Evolutionary conservation across 106 monocot species (phyloP).

Genomic region (Hemerocallis citrina): DNA sequence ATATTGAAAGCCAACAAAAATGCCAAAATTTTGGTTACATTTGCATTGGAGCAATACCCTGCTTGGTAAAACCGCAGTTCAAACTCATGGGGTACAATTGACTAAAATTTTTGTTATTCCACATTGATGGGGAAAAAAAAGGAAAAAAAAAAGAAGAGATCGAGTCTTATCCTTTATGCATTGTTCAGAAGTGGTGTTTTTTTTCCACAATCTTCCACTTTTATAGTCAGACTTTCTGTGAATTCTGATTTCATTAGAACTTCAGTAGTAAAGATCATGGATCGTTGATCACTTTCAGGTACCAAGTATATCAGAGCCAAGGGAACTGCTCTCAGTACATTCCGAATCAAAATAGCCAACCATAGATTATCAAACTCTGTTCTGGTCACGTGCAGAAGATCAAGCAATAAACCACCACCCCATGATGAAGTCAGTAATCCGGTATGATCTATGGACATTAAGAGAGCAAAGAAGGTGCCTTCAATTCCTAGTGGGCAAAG

Average conservation of each 20-base stretch:
- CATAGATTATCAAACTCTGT: constrained; percentile 60
- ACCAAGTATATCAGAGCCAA: constrained; percentile 51
- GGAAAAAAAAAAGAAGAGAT: too few species aligned
- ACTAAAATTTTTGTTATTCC: too few species aligned
- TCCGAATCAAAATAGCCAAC: constrained; percentile 57
- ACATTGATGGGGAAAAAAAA: too few species aligned
- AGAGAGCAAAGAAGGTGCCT: constrained; percentile 82
- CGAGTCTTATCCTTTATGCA: too few species aligned
- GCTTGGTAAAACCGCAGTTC: too few species aligned
- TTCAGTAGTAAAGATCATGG: constrained; percentile 30
- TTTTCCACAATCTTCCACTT: constrained; percentile 15
- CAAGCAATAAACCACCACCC: constrained; percentile 60
- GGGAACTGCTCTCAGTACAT: constrained; percentile 39
- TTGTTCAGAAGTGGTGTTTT: constrained; percentile 10
- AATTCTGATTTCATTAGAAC: constrained; percentile 15
- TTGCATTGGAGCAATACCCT: too few species aligned
- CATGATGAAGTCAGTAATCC: constrained; percentile 59
- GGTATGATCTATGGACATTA: constrained; percentile 79
- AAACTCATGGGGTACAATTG: too few species aligned
- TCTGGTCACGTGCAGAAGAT: constrained; percentile 49
- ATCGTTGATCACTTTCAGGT: constrained; percentile 41
- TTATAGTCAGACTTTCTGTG: not conserved
- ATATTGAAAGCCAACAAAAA: too few species aligned
- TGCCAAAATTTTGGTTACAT: too few species aligned
- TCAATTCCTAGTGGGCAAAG: constrained; percentile 83